These are phyloP conservation scores for Dryas alaskensis DNA, from an alignment of 306 rosid genomes.

Conservation along the genomic window DNA sequence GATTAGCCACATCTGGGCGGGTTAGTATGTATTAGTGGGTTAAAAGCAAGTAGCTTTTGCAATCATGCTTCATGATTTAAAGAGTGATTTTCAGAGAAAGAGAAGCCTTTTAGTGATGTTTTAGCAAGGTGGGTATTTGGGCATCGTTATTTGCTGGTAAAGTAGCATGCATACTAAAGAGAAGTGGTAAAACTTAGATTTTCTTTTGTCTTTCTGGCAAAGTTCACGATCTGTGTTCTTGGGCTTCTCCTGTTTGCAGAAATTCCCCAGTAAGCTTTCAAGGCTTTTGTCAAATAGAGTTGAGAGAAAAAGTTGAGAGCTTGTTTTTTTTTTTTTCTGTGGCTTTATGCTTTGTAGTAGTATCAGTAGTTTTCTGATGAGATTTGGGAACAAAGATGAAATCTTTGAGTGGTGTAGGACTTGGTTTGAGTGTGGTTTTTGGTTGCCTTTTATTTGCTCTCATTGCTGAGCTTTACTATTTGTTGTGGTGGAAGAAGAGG, in stretches of 20 bases:
- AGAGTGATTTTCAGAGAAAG: conserved; percentile 36
- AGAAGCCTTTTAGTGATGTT: conserved; percentile 24
- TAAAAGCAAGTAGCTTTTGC: conserved; percentile 43
- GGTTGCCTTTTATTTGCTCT: conserved; percentile 89
- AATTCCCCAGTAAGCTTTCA: conserved; percentile 17
- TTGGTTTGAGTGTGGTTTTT: conserved; percentile 85
- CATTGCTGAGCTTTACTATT: conserved; percentile 87
- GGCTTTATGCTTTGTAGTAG: not conserved
- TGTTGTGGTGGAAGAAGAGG: conserved; percentile 96
- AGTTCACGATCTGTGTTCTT: conserved; percentile 27
- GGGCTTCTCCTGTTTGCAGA: conserved; percentile 16
- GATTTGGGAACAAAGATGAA: conserved; percentile 66
- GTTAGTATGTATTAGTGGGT: conserved; percentile 24
- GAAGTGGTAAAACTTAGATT: not conserved
- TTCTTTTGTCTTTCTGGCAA: conserved; percentile 14
- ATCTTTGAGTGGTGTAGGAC: conserved; percentile 90
- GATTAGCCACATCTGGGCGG: conserved; percentile 18
- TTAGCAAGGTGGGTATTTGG: conserved; percentile 35
- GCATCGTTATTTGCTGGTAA: conserved; percentile 32
- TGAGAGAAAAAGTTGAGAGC: conserved; percentile 16
- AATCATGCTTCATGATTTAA: conserved; percentile 44
- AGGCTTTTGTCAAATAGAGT: not conserved
- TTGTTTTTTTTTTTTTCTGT: not conserved
- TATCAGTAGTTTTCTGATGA: conserved; percentile 39
- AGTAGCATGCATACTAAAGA: conserved; percentile 19